phyloP scores from a whole-genome alignment of 129 eudicot genomes.

The Flaveria trinervia region DNA sequence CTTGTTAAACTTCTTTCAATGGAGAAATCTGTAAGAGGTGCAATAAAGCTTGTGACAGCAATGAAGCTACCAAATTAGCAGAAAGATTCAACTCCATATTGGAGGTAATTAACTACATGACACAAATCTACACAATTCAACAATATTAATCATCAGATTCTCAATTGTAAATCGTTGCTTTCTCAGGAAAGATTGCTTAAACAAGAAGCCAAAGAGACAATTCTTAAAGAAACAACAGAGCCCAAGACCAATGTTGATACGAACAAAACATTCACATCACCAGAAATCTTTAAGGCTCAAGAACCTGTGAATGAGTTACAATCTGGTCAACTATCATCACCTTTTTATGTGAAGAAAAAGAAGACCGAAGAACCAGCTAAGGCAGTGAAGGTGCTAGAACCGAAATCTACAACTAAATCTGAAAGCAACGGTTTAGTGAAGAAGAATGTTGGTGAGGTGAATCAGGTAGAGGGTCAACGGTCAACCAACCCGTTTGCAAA shows the following conservation, averaged over 20 bases:
- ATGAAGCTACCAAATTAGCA: conserved; percentile 86
- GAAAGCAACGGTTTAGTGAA: conserved; percentile 41
- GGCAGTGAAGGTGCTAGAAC: conserved; percentile 36
- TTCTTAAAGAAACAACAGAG: conserved; percentile 21
- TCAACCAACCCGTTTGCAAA: conserved; percentile 84
- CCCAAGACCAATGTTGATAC: conserved; percentile 21
- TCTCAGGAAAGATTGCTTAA: conserved; percentile 72
- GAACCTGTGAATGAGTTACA: conserved; percentile 40
- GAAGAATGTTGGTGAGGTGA: conserved; percentile 38
- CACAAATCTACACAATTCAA: not conserved
- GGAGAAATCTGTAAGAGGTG: conserved; percentile 93
- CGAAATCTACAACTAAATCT: conserved; percentile 27
- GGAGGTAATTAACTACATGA: conserved; percentile 52
- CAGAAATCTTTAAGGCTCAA: conserved; percentile 44
- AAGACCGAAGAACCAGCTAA: conserved; percentile 39
- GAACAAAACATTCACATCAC: conserved; percentile 30
- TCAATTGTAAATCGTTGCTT: conserved; percentile 1
- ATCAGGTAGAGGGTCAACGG: conserved; percentile 30
- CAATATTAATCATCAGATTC: not conserved
- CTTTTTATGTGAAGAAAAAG: conserved; percentile 47
- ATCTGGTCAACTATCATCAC: conserved; percentile 38
- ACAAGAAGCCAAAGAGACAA: conserved; percentile 42
- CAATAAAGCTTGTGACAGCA: conserved; percentile 92
- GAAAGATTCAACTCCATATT: conserved; percentile 79
- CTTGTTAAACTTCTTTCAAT: conserved; percentile 84